These are phyloP conservation scores for Rutidosis leptorrhynchoides DNA, from an alignment of 129 eudicot genomes.

Conservation along the genomic window DNA sequence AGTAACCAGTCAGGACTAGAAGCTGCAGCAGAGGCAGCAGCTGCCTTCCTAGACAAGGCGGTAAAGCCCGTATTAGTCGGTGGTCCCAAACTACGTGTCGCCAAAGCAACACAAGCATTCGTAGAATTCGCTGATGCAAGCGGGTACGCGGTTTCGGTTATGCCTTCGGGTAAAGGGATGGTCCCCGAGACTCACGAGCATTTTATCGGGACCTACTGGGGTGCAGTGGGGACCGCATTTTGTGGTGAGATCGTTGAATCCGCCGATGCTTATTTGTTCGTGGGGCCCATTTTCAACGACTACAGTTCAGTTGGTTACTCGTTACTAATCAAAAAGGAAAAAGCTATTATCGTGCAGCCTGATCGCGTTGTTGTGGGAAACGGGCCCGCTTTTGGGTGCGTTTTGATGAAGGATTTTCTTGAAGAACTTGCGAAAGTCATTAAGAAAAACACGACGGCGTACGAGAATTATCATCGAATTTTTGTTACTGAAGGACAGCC, in stretches of 20 bases:
- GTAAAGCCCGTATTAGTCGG: conserved; percentile 66
- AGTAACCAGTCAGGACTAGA: conserved; percentile 46
- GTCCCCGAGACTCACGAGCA: conserved; percentile 62
- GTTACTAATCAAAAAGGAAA: conserved; percentile 53
- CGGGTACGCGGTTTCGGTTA: conserved; percentile 47
- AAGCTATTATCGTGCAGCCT: conserved; percentile 57
- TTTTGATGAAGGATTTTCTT: conserved; percentile 58
- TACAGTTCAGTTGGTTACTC: conserved; percentile 72
- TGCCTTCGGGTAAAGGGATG: conserved; percentile 64
- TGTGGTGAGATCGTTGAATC: conserved; percentile 63
- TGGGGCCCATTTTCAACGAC: conserved; percentile 60
- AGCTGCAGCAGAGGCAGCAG: conserved; percentile 56
- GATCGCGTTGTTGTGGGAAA: conserved; percentile 50
- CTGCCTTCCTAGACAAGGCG: conserved; percentile 50
- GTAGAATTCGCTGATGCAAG: conserved; percentile 55
- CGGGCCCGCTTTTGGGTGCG: conserved; percentile 62
- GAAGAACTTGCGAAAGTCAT: conserved; percentile 40
- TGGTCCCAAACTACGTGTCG: conserved; percentile 60
- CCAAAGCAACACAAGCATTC: conserved; percentile 46
- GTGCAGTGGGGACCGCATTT: conserved; percentile 57
- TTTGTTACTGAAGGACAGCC: conserved; percentile 48
- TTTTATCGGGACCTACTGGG: conserved; percentile 70
- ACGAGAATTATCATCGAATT: conserved; percentile 49
- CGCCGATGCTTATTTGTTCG: conserved; percentile 58
- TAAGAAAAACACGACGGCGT: conserved; percentile 41